Conservation (phyloP, 371 early-diverging fungal genomes). For the Mucor saturninus region DNA sequence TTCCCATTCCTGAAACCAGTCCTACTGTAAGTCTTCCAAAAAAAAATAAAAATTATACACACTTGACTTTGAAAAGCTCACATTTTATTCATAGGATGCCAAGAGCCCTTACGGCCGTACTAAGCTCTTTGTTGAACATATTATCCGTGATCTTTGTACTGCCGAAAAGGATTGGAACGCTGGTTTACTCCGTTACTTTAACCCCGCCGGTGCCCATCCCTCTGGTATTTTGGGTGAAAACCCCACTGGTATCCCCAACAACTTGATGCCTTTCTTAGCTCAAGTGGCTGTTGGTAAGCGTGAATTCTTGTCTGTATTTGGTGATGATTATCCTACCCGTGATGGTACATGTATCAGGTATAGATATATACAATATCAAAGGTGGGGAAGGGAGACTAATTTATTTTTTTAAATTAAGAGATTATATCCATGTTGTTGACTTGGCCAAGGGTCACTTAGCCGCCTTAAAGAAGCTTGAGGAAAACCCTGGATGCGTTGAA, state of each 20-base stretch:
- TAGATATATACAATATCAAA: background rate
- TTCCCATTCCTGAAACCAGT: constrained; percentile 61
- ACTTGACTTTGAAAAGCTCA: background rate
- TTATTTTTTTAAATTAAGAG: constrained; percentile 42
- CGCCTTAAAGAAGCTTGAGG: constrained; percentile 74
- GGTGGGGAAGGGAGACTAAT: background rate
- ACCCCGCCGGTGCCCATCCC: constrained; percentile 89
- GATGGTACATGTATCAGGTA: constrained; percentile 90
- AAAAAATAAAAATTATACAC: background rate
- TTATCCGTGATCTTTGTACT: constrained; percentile 74
- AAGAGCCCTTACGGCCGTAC: constrained; percentile 89
- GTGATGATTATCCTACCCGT: constrained; percentile 83
- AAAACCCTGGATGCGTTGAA: constrained; percentile 60
- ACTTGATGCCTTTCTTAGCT: constrained; percentile 87
- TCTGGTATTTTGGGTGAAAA: constrained; percentile 89
- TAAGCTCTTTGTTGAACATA: constrained; percentile 83
- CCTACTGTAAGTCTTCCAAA: constrained; percentile 41
- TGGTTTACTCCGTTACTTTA: constrained; percentile 86
- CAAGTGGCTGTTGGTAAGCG: constrained; percentile 83
- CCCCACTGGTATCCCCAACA: constrained; percentile 82
- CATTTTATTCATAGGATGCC: constrained; percentile 46
- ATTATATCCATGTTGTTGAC: constrained; percentile 92
- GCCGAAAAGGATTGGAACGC: constrained; percentile 73
- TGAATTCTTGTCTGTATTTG: constrained; percentile 77
- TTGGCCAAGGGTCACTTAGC: constrained; percentile 85